These are phyloP conservation scores for Rhexocercosporidium sp. DNA, from an alignment of 2,329 filamentous ascomycete species.

Conservation along the genomic window DNA sequence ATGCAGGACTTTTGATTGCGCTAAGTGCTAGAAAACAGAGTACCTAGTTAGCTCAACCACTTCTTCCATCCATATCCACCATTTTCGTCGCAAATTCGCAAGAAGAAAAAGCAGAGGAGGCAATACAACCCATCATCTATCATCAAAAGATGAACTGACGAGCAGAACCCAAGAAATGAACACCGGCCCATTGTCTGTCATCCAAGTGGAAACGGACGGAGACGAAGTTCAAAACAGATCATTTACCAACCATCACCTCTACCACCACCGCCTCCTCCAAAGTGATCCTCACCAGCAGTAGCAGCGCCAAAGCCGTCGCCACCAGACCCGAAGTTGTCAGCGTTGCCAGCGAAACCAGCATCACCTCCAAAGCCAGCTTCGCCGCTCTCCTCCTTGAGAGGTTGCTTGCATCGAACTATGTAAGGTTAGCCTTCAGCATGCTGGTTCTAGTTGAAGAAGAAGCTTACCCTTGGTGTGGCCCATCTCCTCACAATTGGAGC, in stretches of 20 bases:
- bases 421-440: constrained; percentile 37
- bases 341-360: constrained; percentile 12
- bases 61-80: constrained; percentile 1
- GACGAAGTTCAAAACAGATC: not conserved
- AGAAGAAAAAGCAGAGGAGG: not conserved
- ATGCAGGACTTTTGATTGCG: not conserved
- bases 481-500: constrained; percentile 57
- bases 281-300: constrained; percentile 4
- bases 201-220: not conserved
- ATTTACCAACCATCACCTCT: constrained; percentile 9
- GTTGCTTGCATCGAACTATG: constrained; percentile 46
- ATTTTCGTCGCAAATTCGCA: not conserved
- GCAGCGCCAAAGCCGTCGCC: constrained; percentile 3
- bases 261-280: not conserved
- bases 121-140: constrained; percentile 6
- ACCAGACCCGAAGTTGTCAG: not conserved
- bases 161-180: not conserved
- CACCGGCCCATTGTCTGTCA: constrained; percentile 9
- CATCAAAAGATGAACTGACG: constrained; percentile 3
- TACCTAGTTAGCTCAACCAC: constrained; percentile 1
- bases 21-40: not conserved
- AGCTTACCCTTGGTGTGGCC: constrained; percentile 21
- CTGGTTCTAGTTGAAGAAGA: constrained; percentile 1
- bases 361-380: constrained; percentile 33
- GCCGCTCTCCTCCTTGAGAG: constrained; percentile 33